Conservation (phyloP, 1,284 basidiomycete species). For the Polyporus tsugae region DNA sequence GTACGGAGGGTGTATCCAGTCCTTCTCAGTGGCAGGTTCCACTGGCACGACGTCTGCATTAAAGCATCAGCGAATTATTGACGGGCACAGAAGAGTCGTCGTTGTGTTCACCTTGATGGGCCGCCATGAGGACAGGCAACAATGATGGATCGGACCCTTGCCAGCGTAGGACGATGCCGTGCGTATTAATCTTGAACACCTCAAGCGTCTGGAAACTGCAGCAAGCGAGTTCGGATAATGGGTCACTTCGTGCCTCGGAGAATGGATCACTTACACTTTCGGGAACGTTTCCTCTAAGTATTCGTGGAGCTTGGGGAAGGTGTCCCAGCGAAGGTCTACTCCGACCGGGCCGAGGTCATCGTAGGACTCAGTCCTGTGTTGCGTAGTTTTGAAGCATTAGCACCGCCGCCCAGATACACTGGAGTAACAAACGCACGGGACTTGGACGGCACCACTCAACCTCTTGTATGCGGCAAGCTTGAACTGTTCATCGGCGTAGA, state of each 20-base stretch:
- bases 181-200: constrained; percentile 66
- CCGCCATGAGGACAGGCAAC: constrained; percentile 71
- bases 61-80: not conserved
- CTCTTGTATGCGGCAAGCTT: constrained; percentile 26
- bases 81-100: not conserved
- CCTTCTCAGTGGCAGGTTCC: constrained; percentile 54
- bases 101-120: constrained; percentile 62
- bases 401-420: not conserved
- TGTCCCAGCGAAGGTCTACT: constrained; percentile 53
- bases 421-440: constrained; percentile 31
- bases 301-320: constrained; percentile 47
- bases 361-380: constrained; percentile 39
- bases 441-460: constrained; percentile 33
- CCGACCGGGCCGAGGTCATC: constrained; percentile 43
- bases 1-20: constrained; percentile 56
- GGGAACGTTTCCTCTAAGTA: constrained; percentile 51
- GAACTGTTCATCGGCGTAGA: constrained; percentile 26
- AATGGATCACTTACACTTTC: constrained; percentile 44
- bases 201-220: constrained; percentile 57
- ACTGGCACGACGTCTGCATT: constrained; percentile 63
- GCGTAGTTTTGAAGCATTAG: not conserved
- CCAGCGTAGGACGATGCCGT: constrained; percentile 72
- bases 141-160: constrained; percentile 59
- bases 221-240: not conserved
- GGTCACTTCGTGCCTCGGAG: constrained; percentile 12